Base-by-base conservation (phyloP, 345 rosid species). In the Aurinia saxatilis region DNA sequence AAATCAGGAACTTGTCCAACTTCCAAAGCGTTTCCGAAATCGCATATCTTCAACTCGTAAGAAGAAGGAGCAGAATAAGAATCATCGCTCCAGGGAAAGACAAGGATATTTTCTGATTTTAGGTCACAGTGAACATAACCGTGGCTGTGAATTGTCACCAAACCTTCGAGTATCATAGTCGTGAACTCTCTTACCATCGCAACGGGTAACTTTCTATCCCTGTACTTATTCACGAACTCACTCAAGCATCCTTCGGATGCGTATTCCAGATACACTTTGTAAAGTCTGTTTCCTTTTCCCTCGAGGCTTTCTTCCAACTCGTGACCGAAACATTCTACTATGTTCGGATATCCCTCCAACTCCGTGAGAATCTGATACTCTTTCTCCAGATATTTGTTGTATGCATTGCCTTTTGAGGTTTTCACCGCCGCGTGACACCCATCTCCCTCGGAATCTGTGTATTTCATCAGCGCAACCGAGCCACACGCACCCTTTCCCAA, bases 81-180 rank as follows among this genome's bases (percentile, higher is more conserved):
- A 19, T 29, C 6, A 27, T 59, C 64, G 7, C 10, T 10, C 0
- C 8, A 19, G 2, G 66, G 31, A 16, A 58, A 52, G 21, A 79
- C 64, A 18, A 75, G 60, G 3, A 80, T 16, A 29, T 80, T 77
- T 1, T 75, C 72, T 0, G 77, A 74, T 47, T 80, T 80, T 21
- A 80, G 49, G 56, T 80, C 81, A 29, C 74, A 77, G 16, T 75
- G 79, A 8, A 75, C 78, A 19, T 60, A 80, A 7, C 78, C 74
- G 12, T 25, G 34, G 0, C 64, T 53, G 9, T 77, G 81, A 44
- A 75, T 52, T 17, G 69, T 42, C 12, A 35, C 4, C 33, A 80
- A 14, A 10, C 78, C 84, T 34, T 66, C 35, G 7, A 80, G 77
- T 41, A 77, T 40, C 38, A 25, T 65, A 31, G 47, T 40, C 0